These are phyloP conservation scores for Murraya koenigii DNA, from an alignment of 345 rosid genomes.

Conservation along the genomic window DNA sequence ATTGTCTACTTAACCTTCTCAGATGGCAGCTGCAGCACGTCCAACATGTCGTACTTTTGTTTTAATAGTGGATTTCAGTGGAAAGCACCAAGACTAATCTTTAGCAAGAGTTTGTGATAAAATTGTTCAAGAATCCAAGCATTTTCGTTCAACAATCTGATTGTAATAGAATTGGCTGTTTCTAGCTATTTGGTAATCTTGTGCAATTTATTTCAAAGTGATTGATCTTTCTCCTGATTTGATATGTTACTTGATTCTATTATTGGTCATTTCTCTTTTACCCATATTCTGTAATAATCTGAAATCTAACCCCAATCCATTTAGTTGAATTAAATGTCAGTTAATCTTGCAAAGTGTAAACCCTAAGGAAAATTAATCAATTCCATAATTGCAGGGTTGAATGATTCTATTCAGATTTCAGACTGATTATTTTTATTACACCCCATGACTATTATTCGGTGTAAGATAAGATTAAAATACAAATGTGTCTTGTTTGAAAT, in stretches of 20 bases:
- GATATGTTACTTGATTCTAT: neutral
- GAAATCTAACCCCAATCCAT: neutral
- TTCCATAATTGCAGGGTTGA: neutral
- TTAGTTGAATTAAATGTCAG: neutral
- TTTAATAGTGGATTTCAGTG: neutral
- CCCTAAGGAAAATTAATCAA: neutral
- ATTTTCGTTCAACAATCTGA: neutral
- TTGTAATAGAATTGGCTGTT: neutral
- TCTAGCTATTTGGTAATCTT: neutral
- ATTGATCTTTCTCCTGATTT: too few species aligned
- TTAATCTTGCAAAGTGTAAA: neutral
- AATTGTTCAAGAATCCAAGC: neutral
- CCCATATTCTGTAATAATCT: neutral
- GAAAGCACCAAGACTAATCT: neutral
- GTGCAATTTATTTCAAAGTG: too few species aligned
- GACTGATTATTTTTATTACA: neutral
- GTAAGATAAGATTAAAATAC: neutral
- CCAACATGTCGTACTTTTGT: neutral
- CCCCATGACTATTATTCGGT: neutral
- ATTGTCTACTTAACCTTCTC: neutral
- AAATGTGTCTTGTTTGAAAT: neutral
- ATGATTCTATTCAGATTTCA: neutral
- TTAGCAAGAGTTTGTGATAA: neutral
- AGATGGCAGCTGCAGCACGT: neutral
- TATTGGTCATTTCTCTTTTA: neutral